Evolutionary conservation across 257 asterid genomes (phyloP).

Genomic region (Solanum pinnatisectum): DNA sequence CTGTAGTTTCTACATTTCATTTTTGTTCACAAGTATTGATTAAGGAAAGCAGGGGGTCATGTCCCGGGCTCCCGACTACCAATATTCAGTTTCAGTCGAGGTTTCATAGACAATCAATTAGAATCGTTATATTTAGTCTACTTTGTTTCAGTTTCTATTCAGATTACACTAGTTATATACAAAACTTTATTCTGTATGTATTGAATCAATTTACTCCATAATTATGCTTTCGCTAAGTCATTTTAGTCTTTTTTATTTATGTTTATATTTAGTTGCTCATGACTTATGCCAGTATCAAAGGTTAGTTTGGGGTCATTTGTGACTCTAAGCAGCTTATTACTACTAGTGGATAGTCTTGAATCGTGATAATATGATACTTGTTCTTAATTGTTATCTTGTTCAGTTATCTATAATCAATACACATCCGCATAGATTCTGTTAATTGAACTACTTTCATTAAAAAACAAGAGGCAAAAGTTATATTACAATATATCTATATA

Average conservation of each 20-base stretch:
- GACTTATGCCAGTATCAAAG: not conserved
- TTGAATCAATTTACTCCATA: too few relatives aligned
- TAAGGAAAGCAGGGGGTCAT: not conserved
- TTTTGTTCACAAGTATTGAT: not conserved
- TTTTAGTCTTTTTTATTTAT: not conserved
- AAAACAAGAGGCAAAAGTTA: too few relatives aligned
- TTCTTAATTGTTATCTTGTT: not conserved
- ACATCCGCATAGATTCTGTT: not conserved
- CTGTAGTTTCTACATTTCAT: too few relatives aligned
- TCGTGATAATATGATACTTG: not conserved
- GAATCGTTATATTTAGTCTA: not conserved
- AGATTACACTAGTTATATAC: not conserved
- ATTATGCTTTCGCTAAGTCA: not conserved
- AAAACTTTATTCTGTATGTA: not conserved
- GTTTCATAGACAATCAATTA: not conserved
- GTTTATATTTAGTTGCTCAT: not conserved
- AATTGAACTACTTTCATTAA: too few relatives aligned
- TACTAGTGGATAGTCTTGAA: not conserved
- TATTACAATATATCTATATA: too few relatives aligned
- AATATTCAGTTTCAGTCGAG: not conserved
- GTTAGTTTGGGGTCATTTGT: not conserved
- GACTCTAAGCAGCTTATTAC: not conserved
- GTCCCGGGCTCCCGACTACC: too few relatives aligned
- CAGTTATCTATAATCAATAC: not conserved
- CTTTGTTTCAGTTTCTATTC: not conserved